Evolutionary conservation across 208 protist genomes (phyloP).

Genomic region (Trichomonas vaginalis): DNA sequence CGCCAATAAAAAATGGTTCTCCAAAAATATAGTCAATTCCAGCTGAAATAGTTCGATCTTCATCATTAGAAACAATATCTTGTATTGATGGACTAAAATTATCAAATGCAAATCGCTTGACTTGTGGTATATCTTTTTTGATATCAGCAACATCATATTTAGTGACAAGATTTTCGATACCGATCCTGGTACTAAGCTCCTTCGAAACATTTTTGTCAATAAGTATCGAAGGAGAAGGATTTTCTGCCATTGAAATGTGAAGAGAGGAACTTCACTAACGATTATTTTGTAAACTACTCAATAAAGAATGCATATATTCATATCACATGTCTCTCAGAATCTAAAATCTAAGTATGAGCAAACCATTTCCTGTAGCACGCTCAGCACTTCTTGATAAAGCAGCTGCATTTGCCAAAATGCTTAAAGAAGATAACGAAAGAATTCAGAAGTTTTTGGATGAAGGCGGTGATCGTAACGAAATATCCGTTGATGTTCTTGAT

Average conservation of each 20-base stretch:
- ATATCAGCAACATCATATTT: neutral
- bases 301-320: too few species aligned
- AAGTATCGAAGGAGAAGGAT: neutral
- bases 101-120: neutral
- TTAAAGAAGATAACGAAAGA: neutral
- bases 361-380: neutral
- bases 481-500: neutral
- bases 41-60: neutral
- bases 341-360: too few species aligned
- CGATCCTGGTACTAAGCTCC: neutral
- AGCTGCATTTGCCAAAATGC: neutral
- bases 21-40: neutral
- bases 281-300: too few species aligned
- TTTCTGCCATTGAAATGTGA: too few species aligned
- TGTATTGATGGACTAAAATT: neutral
- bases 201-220: neutral
- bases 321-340: too few species aligned
- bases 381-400: neutral
- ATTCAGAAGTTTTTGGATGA: neutral
- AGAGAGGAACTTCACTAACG: too few species aligned
- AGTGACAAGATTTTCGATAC: neutral
- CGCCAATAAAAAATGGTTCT: neutral
- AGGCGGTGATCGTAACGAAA: neutral
- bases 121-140: neutral
- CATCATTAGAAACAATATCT: neutral